phyloP scores from a whole-genome alignment of 2,329 filamentous ascomycete species.

The Colletotrichum sp. region DNA sequence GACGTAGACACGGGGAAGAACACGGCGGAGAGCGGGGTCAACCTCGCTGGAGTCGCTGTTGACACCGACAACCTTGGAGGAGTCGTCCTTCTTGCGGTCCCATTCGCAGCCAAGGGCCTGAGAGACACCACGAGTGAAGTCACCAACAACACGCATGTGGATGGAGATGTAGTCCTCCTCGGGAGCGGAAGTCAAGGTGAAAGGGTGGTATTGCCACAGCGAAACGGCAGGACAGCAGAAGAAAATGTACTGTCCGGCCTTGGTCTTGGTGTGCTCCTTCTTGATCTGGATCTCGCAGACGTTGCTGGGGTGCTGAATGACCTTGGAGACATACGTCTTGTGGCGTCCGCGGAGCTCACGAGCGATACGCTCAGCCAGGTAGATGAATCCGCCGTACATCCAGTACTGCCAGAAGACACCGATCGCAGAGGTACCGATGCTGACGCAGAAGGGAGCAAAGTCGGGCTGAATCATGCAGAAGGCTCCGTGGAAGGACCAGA shows the following conservation, averaged over 20 bases:
- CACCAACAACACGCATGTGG: slow-evolving; percentile 81
- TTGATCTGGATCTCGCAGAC: slow-evolving; percentile 93
- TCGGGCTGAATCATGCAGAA: slow-evolving; percentile 93
- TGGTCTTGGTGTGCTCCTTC: slow-evolving; percentile 83
- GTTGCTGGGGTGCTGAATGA: slow-evolving; percentile 87
- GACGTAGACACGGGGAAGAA: slow-evolving; percentile 80
- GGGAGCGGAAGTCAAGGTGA: slow-evolving; percentile 83
- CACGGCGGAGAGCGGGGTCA: slow-evolving; percentile 72
- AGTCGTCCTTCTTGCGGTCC: slow-evolving; percentile 59
- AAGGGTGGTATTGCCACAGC: slow-evolving; percentile 88
- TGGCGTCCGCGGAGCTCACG: slow-evolving; percentile 80
- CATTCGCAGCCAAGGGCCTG: slow-evolving; percentile 78
- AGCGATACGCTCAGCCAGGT: slow-evolving; percentile 78
- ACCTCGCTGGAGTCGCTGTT: slow-evolving; percentile 63
- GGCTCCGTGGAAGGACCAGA: slow-evolving; percentile 88
- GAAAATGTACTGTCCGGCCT: slow-evolving; percentile 87
- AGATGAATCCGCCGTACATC: slow-evolving; percentile 83
- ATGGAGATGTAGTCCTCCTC: slow-evolving; percentile 92
- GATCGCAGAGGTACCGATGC: slow-evolving; percentile 66
- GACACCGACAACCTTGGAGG: slow-evolving; percentile 72
- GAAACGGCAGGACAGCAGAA: slow-evolving; percentile 86
- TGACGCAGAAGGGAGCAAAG: slow-evolving; percentile 76
- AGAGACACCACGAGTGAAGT: slow-evolving; percentile 77
- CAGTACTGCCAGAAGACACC: slow-evolving; percentile 91
- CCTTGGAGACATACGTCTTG: slow-evolving; percentile 87